A percentile compares a stretch with the other conserved stretches of the same genome.
phyloP scores from a whole-genome alignment of 352 stramenopile species.

The Globisporangium alternatum region DNA sequence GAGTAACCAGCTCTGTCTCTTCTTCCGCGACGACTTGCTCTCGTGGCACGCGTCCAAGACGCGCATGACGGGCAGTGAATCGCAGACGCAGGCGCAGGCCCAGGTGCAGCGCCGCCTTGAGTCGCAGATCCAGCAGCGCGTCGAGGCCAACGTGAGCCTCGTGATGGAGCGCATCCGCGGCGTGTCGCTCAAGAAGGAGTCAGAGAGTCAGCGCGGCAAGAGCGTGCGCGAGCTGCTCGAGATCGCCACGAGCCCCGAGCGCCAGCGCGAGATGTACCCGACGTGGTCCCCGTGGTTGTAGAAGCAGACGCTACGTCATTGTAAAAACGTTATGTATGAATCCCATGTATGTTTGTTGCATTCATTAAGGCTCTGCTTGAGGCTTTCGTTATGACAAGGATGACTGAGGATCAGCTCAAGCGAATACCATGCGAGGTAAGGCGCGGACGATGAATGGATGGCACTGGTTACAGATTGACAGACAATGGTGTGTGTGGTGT shows the following conservation, averaged over 20 bases:
- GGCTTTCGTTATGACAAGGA: background rate
- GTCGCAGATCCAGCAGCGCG: slow-evolving; percentile 77
- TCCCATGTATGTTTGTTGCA: background rate
- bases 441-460: slow-evolving; percentile 5
- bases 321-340: slow-evolving; percentile 7
- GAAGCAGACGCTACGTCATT: background rate
- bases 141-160: slow-evolving; percentile 83
- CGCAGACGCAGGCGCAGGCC: slow-evolving; percentile 24
- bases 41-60: slow-evolving; percentile 88
- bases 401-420: background rate
- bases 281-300: slow-evolving; percentile 89
- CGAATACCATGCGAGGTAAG: background rate
- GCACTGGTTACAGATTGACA: slow-evolving; percentile 10
- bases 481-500: slow-evolving; percentile 2
- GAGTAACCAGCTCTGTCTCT: slow-evolving; percentile 84
- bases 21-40: slow-evolving; percentile 87
- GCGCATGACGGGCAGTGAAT: slow-evolving; percentile 31
- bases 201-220: slow-evolving; percentile 58
- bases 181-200: slow-evolving; percentile 77
- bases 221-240: slow-evolving; percentile 79
- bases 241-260: slow-evolving; percentile 77
- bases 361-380: background rate
- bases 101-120: slow-evolving; percentile 61
- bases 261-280: slow-evolving; percentile 83
- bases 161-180: slow-evolving; percentile 79